Evolutionary conservation across 108 stramenopile species (phyloP).

Genomic region (Cyclostephanos tholiformis): DNA sequence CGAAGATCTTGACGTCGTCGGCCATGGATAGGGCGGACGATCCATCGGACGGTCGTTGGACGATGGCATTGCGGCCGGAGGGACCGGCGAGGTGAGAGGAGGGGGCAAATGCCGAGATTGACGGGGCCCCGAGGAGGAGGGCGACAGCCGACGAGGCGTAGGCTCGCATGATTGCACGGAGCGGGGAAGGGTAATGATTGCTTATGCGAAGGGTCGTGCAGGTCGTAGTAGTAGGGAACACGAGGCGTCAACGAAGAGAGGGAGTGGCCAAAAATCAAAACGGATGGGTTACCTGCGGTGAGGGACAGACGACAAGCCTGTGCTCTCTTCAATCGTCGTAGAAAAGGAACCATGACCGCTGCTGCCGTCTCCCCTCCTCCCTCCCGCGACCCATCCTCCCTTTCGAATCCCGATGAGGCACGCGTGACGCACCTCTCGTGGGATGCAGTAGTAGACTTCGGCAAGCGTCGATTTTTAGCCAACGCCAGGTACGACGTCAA

Average conservation of each 20-base stretch:
- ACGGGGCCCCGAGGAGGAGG: slow-evolving; percentile 46
- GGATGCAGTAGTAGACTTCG: slow-evolving; percentile 71
- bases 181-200: too few relatives aligned
- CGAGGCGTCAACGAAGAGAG: too few relatives aligned
- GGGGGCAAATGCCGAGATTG: slow-evolving; percentile 64
- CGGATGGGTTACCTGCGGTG: too few relatives aligned
- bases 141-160: slow-evolving; percentile 49
- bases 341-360: slow-evolving; percentile 7
- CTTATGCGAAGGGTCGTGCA: too few relatives aligned
- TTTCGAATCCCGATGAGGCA: slow-evolving; percentile 66
- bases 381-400: slow-evolving; percentile 54
- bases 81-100: slow-evolving; percentile 1
- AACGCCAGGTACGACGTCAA: slow-evolving; percentile 68
- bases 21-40: slow-evolving; percentile 44
- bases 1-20: slow-evolving; percentile 52
- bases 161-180: slow-evolving; percentile 55
- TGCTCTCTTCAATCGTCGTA: too few relatives aligned
- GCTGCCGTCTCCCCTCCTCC: background rate
- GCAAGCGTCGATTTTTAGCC: slow-evolving; percentile 48
- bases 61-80: slow-evolving; percentile 9
- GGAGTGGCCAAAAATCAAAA: too few relatives aligned
- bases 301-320: too few relatives aligned
- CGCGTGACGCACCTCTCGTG: slow-evolving; percentile 68
- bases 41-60: background rate
- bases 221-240: too few relatives aligned